A percentile compares a stretch with the other conserved stretches of the same genome.
Evolutionary conservation across 768 basidiomycete genomes (phyloP).

Genomic region (Tylopilus subfusipes): DNA sequence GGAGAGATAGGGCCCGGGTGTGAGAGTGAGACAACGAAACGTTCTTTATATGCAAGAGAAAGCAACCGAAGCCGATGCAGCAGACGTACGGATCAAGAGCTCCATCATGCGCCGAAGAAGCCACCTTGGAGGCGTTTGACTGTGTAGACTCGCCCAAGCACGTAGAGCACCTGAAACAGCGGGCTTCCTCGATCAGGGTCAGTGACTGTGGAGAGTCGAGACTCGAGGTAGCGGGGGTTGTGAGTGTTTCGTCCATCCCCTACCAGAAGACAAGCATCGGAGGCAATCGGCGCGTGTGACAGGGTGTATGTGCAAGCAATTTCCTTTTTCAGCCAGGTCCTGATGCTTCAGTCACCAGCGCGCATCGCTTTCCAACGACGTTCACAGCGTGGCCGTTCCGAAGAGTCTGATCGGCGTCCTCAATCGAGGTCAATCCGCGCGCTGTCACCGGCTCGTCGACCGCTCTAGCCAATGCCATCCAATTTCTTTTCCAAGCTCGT

Average conservation of each 20-base stretch:
- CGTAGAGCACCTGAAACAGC: too few species aligned
- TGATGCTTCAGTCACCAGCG: slow-evolving; percentile 4
- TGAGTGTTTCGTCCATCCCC: not conserved
- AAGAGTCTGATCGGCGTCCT: not conserved
- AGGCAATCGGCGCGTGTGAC: not conserved
- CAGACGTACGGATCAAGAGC: not conserved
- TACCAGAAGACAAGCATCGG: not conserved
- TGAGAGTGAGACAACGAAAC: not conserved
- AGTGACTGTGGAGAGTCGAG: not conserved
- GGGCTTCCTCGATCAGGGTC: not conserved
- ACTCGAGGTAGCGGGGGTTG: not conserved
- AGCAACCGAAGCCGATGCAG: not conserved
- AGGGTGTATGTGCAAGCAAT: not conserved
- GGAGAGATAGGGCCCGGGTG: not conserved
- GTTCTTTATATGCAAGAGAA: not conserved
- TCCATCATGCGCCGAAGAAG: not conserved
- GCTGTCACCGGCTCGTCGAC: not conserved
- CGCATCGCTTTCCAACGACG: not conserved
- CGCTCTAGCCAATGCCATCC: slow-evolving; percentile 21
- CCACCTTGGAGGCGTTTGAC: not conserved
- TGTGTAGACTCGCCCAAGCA: not conserved
- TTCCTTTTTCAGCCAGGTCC: not conserved
- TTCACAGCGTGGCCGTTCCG: not conserved
- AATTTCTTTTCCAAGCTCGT: slow-evolving; percentile 33
- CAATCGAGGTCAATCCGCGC: not conserved